Percentiles rank a stretch among this genome's conserved stretches.
Evolutionary conservation across 106 monocot genomes (phyloP).

Genomic region (Agapanthus africanus): DNA sequence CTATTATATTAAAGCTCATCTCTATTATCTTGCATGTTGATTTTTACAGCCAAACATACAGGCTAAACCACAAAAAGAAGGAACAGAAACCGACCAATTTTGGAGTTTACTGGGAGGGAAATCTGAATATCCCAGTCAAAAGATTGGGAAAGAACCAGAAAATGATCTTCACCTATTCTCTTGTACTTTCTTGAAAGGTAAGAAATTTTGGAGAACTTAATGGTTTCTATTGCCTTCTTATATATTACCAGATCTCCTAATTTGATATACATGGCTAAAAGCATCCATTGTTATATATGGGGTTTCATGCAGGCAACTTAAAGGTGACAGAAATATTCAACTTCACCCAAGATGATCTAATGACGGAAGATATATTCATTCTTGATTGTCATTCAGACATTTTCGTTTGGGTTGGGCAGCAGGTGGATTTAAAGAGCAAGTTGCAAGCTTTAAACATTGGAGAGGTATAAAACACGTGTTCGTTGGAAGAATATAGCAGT

Average conservation of each 20-base stretch:
- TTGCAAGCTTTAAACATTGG: slow-evolving; percentile 57
- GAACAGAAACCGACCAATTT: slow-evolving; percentile 72
- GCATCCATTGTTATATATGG: neutral
- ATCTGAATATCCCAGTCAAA: slow-evolving; percentile 67
- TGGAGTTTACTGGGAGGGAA: slow-evolving; percentile 82
- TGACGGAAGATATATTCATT: slow-evolving; percentile 85
- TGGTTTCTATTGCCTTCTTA: neutral
- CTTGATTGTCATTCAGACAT: slow-evolving; percentile 64
- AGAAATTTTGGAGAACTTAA: neutral
- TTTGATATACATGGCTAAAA: neutral
- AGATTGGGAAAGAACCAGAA: slow-evolving; percentile 60
- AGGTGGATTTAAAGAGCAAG: slow-evolving; percentile 38
- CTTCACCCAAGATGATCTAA: slow-evolving; percentile 87
- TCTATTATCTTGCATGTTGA: neutral
- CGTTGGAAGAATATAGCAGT: neutral
- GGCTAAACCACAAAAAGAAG: slow-evolving; percentile 79
- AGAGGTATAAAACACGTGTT: slow-evolving; percentile 47
- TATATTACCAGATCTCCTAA: slow-evolving; percentile 9
- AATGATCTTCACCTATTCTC: slow-evolving; percentile 74
- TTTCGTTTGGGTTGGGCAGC: slow-evolving; percentile 78
- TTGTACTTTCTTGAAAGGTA: slow-evolving; percentile 63
- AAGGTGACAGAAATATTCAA: slow-evolving; percentile 70
- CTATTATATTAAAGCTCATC: no score
- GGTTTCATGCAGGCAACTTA: slow-evolving; percentile 18
- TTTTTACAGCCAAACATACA: slow-evolving; percentile 67